These are phyloP conservation scores for Colletotrichum sojae DNA, from an alignment of 2,329 filamentous ascomycete genomes.

Conservation along the genomic window DNA sequence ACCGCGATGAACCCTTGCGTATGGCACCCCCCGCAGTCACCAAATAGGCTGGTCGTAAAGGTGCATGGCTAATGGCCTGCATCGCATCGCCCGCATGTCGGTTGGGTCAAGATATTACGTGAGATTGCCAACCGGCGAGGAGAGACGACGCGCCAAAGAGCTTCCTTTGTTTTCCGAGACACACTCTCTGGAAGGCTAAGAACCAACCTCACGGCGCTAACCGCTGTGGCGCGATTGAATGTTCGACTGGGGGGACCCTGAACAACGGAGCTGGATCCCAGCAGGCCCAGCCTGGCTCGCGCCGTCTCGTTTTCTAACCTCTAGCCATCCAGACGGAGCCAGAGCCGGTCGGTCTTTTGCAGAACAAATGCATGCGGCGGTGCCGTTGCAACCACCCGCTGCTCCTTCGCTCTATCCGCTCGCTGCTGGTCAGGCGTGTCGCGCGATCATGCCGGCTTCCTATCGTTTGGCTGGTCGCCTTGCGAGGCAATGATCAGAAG, in stretches of 20 bases:
- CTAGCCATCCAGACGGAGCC: not conserved
- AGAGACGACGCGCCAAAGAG: too few relatives aligned
- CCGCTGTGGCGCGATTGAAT: not conserved
- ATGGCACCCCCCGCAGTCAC: not conserved
- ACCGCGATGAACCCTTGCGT: not conserved
- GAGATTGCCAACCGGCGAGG: constrained; percentile 16
- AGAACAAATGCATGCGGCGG: not conserved
- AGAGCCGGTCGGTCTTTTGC: not conserved
- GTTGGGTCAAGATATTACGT: constrained; percentile 24
- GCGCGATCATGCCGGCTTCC: not conserved
- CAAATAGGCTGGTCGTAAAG: constrained; percentile 26
- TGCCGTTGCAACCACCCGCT: not conserved
- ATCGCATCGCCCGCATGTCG: constrained; percentile 9
- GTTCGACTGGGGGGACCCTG: not conserved
- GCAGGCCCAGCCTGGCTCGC: not conserved
- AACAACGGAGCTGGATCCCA: constrained; percentile 6
- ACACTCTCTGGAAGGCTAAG: not conserved
- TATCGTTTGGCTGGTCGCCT: constrained; percentile 11
- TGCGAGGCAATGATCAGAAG: not conserved
- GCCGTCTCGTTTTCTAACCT: not conserved
- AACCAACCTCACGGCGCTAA: constrained; percentile 17
- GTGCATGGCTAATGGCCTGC: not conserved
- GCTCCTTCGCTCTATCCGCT: not conserved
- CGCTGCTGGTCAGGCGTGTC: constrained; percentile 1
- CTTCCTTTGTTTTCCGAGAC: not conserved